Conservation (phyloP, 768 basidiomycete species). For the Panellus pusillus region DNA sequence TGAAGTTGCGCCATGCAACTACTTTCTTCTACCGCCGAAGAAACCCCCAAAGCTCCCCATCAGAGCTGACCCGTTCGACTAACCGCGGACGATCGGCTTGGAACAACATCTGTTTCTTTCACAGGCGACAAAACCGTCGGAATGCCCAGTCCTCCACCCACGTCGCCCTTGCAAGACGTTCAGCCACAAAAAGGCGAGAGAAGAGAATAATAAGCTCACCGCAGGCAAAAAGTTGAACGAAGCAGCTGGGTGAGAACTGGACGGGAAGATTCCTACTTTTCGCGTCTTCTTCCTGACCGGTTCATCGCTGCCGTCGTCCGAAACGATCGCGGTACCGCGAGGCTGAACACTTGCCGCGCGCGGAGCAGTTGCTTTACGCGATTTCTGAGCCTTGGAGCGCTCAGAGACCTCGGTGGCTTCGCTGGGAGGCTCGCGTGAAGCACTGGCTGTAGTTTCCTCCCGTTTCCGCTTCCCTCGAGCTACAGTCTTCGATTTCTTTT, state of each 20-base stretch:
- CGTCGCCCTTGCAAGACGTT: conserved; percentile 28
- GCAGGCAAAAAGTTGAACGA: conserved; percentile 47
- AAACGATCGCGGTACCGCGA: conserved; percentile 16
- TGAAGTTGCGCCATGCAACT: too few species aligned
- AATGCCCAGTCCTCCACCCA: conserved; percentile 51
- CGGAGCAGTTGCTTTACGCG: conserved; percentile 3
- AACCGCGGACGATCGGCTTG: conserved; percentile 39
- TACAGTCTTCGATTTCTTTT: conserved; percentile 14
- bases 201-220: conserved; percentile 29
- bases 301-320: conserved; percentile 29
- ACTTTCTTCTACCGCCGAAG: too few species aligned
- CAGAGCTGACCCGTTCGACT: conserved; percentile 20
- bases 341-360: conserved; percentile 25
- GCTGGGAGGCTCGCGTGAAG: conserved; percentile 7
- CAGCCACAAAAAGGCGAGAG: conserved; percentile 3
- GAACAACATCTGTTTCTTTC: conserved; percentile 53
- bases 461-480: conserved; percentile 11
- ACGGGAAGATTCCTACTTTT: conserved; percentile 63
- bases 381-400: conserved; percentile 9
- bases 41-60: too few species aligned
- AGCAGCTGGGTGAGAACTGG: conserved; percentile 38
- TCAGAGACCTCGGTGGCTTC: conserved; percentile 1
- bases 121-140: conserved; percentile 69
- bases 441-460: neutral
- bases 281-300: conserved; percentile 60